These are phyloP conservation scores for Puccinia coronata DNA, from an alignment of 1,284 basidiomycete genomes.

Conservation along the genomic window DNA sequence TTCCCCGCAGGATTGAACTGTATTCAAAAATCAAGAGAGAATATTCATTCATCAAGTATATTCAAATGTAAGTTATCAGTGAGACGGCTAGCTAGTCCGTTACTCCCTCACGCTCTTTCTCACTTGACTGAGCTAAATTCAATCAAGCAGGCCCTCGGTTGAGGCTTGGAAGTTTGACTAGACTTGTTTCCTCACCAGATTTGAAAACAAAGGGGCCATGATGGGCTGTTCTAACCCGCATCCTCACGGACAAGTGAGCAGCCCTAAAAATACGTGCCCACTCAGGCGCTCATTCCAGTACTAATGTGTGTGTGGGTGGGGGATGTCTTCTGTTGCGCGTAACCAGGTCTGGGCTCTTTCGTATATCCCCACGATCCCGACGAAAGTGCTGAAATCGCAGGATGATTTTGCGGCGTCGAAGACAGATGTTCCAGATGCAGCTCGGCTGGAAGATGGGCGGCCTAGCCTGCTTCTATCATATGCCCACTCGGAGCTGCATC, in stretches of 20 bases:
- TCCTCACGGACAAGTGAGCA: conserved; percentile 92
- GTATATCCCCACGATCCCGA: conserved; percentile 65
- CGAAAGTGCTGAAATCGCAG: conserved; percentile 60
- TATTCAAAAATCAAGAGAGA: conserved; percentile 56
- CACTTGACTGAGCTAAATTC: too few species aligned
- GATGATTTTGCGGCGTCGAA: conserved; percentile 63
- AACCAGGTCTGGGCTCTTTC: conserved; percentile 63
- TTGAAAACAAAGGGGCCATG: conserved; percentile 87
- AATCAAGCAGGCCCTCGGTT: background rate
- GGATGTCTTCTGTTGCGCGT: conserved; percentile 31
- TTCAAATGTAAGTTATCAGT: conserved; percentile 54
- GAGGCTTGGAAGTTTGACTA: background rate
- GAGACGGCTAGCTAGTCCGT: too few species aligned
- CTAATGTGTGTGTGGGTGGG: background rate
- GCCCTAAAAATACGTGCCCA: conserved; percentile 56
- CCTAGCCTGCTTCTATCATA: conserved; percentile 84
- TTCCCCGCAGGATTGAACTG: conserved; percentile 49
- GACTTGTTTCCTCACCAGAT: conserved; percentile 52
- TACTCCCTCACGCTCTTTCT: background rate
- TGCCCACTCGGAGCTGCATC: conserved; percentile 69
- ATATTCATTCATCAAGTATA: conserved; percentile 57
- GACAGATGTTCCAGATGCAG: conserved; percentile 61
- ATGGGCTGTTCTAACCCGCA: conserved; percentile 98
- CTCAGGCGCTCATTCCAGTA: conserved; percentile 51
- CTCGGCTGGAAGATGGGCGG: conserved; percentile 66